Conservation (phyloP, 768 basidiomycete species). For the Trametes sanguinea region DNA sequence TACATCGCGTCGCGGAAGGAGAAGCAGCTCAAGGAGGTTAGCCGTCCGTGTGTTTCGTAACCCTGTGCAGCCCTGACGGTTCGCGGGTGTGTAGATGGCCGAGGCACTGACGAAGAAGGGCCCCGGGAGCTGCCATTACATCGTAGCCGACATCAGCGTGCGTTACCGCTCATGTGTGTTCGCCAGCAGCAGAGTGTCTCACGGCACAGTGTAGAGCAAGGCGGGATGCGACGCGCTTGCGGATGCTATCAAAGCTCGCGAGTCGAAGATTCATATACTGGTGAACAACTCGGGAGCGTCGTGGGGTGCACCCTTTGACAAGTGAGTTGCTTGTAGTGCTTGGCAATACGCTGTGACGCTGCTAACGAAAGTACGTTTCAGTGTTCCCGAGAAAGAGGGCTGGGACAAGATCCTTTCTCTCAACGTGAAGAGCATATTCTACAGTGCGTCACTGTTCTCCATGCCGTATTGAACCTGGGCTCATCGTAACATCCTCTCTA, state of each 20-base stretch:
- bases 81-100: constrained; percentile 25
- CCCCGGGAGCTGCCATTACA: constrained; percentile 66
- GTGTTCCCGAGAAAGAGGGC: constrained; percentile 76
- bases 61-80: background rate
- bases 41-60: constrained; percentile 13
- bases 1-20: constrained; percentile 90
- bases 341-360: background rate
- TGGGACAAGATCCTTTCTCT: constrained; percentile 85
- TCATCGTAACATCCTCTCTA: constrained; percentile 23
- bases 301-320: constrained; percentile 72
- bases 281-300: constrained; percentile 83
- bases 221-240: constrained; percentile 78
- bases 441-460: constrained; percentile 48
- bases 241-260: constrained; percentile 64
- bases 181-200: background rate
- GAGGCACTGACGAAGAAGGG: constrained; percentile 62
- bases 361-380: constrained; percentile 2
- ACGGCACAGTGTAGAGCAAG: constrained; percentile 52
- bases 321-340: constrained; percentile 30
- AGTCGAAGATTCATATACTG: constrained; percentile 75
- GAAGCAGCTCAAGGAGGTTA: constrained; percentile 70
- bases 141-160: constrained; percentile 74
- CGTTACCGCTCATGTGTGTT: constrained; percentile 32
- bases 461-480: background rate
- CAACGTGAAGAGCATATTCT: constrained; percentile 86